Percentiles rank a stretch among this genome's conserved stretches.
phyloP scores from a whole-genome alignment of 2,329 filamentous ascomycete genomes.

The Periconia macrospinosa region DNA sequence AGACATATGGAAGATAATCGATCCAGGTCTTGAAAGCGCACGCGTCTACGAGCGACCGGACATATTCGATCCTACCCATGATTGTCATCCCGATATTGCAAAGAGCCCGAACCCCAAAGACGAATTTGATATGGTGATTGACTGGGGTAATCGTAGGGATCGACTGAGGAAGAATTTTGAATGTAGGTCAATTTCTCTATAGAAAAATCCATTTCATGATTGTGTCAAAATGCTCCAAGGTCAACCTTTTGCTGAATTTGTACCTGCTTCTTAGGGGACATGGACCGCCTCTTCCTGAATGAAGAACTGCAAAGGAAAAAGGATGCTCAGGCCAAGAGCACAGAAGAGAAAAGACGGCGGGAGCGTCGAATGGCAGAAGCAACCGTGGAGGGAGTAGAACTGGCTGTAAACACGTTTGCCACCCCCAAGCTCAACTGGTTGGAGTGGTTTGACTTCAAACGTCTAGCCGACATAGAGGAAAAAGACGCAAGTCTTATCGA shows the following conservation, averaged over 20 bases:
- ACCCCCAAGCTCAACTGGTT: background rate
- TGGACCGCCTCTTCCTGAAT: slow-evolving; percentile 4
- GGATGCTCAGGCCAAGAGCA: background rate
- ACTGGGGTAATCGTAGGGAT: slow-evolving; percentile 5
- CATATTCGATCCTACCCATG: background rate
- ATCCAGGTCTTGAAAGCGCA: background rate
- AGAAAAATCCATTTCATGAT: no score
- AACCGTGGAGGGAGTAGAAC: no score
- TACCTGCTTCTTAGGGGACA: no score
- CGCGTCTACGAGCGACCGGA: slow-evolving; percentile 1
- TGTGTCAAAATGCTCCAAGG: no score
- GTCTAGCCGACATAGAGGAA: background rate
- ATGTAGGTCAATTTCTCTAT: no score
- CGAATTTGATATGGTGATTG: slow-evolving; percentile 1
- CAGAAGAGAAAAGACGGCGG: background rate
- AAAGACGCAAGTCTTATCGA: background rate
- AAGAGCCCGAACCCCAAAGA: background rate
- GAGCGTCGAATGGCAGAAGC: slow-evolving; percentile 4
- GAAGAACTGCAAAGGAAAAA: slow-evolving; percentile 2
- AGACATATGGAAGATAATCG: background rate
- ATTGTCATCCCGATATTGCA: background rate
- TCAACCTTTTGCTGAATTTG: no score
- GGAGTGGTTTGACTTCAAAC: slow-evolving; percentile 3
- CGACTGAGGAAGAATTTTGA: slow-evolving; percentile 4
- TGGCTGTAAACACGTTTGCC: no score